phyloP scores from a whole-genome alignment of 75 land plant species.

The Chamaecyparis obtusa region DNA sequence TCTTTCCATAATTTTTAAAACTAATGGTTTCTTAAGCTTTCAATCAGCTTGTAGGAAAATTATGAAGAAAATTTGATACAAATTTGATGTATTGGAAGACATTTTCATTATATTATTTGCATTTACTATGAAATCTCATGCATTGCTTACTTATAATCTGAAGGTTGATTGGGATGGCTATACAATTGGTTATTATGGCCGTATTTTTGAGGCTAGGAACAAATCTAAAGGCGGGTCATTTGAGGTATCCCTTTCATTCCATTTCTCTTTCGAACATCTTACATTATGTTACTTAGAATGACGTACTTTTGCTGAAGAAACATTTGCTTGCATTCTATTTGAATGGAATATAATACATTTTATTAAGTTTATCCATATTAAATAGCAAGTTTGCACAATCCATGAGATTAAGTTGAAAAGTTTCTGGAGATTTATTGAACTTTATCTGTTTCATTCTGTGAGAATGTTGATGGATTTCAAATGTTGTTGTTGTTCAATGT shows the following conservation, averaged over 20 bases:
- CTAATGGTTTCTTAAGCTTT: background rate
- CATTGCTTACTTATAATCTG: slow-evolving; percentile 12
- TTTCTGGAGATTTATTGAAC: background rate
- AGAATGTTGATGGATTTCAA: background rate
- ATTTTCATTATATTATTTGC: background rate
- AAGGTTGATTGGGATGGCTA: slow-evolving; percentile 99
- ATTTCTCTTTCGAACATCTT: background rate
- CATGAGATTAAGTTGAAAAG: too few species aligned
- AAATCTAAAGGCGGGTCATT: slow-evolving; percentile 97
- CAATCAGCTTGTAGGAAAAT: background rate
- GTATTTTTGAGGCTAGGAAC: slow-evolving; percentile 98
- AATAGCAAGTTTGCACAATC: too few species aligned
- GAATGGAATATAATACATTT: background rate
- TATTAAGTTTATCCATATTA: background rate
- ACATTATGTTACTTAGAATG: background rate
- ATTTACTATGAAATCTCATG: slow-evolving; percentile 6
- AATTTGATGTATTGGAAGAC: background rate
- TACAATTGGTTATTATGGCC: slow-evolving; percentile 98
- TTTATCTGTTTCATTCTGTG: background rate
- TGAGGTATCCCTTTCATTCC: slow-evolving; percentile 50
- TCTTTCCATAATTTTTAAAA: background rate
- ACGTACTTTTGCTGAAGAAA: background rate
- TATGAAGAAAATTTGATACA: background rate
- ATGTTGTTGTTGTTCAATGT: background rate
- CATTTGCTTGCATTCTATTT: background rate